phyloP scores from a whole-genome alignment of 371 early-diverging fungal genomes.

The Mucor saturninus region DNA sequence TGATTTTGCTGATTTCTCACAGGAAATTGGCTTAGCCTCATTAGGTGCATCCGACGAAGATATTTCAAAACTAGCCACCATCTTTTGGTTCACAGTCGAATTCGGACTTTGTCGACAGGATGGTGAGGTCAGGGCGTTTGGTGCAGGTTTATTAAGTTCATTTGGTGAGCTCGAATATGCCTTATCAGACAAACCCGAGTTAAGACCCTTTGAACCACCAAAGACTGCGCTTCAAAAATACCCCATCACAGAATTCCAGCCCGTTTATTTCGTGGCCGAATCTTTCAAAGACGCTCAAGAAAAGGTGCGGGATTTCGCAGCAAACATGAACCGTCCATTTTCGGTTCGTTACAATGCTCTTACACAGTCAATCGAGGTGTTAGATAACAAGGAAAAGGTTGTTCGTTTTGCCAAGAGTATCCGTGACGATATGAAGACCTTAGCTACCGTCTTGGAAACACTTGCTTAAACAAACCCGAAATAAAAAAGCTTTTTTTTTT shows the following conservation, averaged over 20 bases:
- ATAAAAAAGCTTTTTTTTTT: slow-evolving; percentile 6
- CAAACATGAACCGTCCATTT: slow-evolving; percentile 82
- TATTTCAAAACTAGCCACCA: slow-evolving; percentile 87
- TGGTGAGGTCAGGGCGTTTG: slow-evolving; percentile 85
- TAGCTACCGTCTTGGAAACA: slow-evolving; percentile 72
- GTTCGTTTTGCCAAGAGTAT: slow-evolving; percentile 78
- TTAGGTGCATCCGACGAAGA: slow-evolving; percentile 94
- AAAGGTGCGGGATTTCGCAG: slow-evolving; percentile 88
- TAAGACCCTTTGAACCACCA: slow-evolving; percentile 83
- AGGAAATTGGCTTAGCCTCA: slow-evolving; percentile 95
- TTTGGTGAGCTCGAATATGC: slow-evolving; percentile 95
- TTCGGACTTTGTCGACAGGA: slow-evolving; percentile 93
- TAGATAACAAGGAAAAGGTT: slow-evolving; percentile 82
- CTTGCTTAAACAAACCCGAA: slow-evolving; percentile 25
- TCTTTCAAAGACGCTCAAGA: slow-evolving; percentile 93
- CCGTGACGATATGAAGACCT: slow-evolving; percentile 72
- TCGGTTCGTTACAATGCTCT: slow-evolving; percentile 90
- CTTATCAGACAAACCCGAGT: slow-evolving; percentile 81
- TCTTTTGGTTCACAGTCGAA: slow-evolving; percentile 96
- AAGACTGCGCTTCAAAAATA: slow-evolving; percentile 83
- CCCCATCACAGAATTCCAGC: slow-evolving; percentile 95
- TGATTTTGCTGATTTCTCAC: slow-evolving; percentile 94
- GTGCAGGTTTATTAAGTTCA: slow-evolving; percentile 94
- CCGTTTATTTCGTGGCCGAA: slow-evolving; percentile 94
- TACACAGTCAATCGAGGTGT: slow-evolving; percentile 89